Base-by-base conservation (phyloP, 2,329 filamentous ascomycete genomes). In the Xylariaceae sp. region DNA sequence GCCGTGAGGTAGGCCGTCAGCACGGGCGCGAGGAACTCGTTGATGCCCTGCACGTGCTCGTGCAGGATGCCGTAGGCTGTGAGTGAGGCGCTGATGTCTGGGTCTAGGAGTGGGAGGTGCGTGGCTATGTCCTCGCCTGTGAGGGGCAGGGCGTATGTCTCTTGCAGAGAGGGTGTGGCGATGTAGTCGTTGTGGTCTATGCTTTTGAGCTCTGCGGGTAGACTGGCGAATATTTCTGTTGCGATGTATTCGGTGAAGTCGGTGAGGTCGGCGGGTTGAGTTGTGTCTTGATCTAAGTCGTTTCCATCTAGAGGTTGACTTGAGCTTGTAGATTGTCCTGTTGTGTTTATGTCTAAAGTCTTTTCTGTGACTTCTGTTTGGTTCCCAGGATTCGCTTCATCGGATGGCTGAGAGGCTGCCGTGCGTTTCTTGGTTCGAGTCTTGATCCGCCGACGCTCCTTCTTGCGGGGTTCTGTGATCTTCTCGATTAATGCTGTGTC, bases 181-280 rank as follows among this genome's bases (percentile, higher is more conserved):
- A 78, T 70, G 65, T 80, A 79, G 40, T 69, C 66, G 40, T 80
- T 68, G 67, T 89, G 81, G 22, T 82, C 78, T 2, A 92, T 70
- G 1, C 72, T 75, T 56, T 81, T 78, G 0, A 94, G 72, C 15
- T 78, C 72, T 0, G 62, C 18, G 0, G 88, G 87, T 1, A 95
- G 76, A 33, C 70, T 74, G 5, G 75, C 69, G 67, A 92, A 95
- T 46, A 85, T 81, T 63, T 87, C 80, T 42, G 72, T 69, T 19
- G 88, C 83, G 30, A 94, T 77, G 67, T 91, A 94, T 73, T 91
- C 84, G 47, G 88, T 83, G 68, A 95, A 95, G 1, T 95, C 90
- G 22, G 82, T 80, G 18, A 94, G 70, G 47, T 91, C 88, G 58
- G 86, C 85, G 5, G 79, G 80, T 57, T 31, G 10, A 11, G 22